phyloP scores from a whole-genome alignment of 306 rosid genomes.

The Quercus robur region DNA sequence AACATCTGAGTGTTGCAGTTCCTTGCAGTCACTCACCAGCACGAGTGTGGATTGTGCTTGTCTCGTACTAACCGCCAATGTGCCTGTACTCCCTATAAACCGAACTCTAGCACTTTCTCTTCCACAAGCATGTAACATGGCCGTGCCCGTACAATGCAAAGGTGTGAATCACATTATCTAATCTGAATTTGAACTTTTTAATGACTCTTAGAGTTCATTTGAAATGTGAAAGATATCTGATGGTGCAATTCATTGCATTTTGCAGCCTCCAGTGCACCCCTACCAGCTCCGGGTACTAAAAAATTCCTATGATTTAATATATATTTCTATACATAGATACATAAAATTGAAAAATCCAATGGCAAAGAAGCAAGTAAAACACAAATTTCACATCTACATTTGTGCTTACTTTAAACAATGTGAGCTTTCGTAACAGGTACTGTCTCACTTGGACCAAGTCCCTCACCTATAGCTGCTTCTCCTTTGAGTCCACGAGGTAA shows the following conservation, averaged over 20 bases:
- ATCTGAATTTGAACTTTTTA: too few species aligned
- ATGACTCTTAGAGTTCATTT: not conserved
- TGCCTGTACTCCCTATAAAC: slow-evolving; percentile 57
- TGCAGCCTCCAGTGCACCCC: slow-evolving; percentile 59
- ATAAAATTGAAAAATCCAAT: not conserved
- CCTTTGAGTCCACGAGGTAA: slow-evolving; percentile 13
- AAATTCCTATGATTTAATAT: not conserved
- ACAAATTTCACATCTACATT: not conserved
- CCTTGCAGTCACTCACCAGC: slow-evolving; percentile 38
- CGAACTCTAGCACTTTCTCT: slow-evolving; percentile 40
- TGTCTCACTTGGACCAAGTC: slow-evolving; percentile 20
- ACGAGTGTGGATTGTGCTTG: slow-evolving; percentile 65
- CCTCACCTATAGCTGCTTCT: slow-evolving; percentile 31
- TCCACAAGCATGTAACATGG: slow-evolving; percentile 52
- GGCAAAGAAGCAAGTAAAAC: not conserved
- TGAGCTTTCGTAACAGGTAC: slow-evolving; percentile 35
- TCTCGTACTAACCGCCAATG: slow-evolving; percentile 50
- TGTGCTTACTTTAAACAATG: not conserved
- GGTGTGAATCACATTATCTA: slow-evolving; percentile 25
- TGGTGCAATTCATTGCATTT: not conserved
- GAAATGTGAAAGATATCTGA: not conserved
- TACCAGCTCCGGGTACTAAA: slow-evolving; percentile 63
- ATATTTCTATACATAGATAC: not conserved
- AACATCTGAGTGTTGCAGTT: slow-evolving; percentile 47
- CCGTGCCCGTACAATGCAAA: slow-evolving; percentile 47